These are phyloP conservation scores for Penicillium freii DNA, from an alignment of 2,329 filamentous ascomycete genomes.

Conservation along the genomic window DNA sequence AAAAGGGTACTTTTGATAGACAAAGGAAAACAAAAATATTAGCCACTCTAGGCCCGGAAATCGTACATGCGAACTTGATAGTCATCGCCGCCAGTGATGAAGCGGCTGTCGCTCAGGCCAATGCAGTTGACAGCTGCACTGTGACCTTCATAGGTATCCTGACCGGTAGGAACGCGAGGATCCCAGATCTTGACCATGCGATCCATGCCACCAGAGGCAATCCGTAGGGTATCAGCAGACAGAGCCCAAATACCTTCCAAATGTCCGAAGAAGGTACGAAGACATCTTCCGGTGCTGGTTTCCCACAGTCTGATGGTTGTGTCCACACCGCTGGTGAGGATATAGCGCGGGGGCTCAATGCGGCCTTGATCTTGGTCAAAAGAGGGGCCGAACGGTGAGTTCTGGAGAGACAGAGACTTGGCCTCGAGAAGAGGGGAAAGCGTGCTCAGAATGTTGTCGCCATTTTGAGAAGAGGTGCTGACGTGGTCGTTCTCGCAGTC, in stretches of 20 bases:
- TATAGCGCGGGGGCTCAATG: slow-evolving; percentile 78
- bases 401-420: slow-evolving; percentile 38
- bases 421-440: slow-evolving; percentile 27
- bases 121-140: slow-evolving; percentile 90
- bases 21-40: neutral
- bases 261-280: slow-evolving; percentile 94
- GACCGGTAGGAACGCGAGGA: slow-evolving; percentile 83
- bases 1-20: neutral
- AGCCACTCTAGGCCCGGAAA: slow-evolving; percentile 50
- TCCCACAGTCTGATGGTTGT: slow-evolving; percentile 93
- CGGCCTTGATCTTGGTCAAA: slow-evolving; percentile 63
- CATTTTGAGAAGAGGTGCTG: slow-evolving; percentile 36
- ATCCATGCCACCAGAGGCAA: slow-evolving; percentile 89
- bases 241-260: slow-evolving; percentile 95
- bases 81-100: slow-evolving; percentile 92
- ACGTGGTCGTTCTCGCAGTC: slow-evolving; percentile 58
- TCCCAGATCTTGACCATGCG: slow-evolving; percentile 97
- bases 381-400: slow-evolving; percentile 58
- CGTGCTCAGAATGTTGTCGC: slow-evolving; percentile 24
- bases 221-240: slow-evolving; percentile 79
- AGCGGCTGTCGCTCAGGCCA: slow-evolving; percentile 80
- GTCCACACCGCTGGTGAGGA: slow-evolving; percentile 89
- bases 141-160: slow-evolving; percentile 88
- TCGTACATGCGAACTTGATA: slow-evolving; percentile 84
- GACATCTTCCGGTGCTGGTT: slow-evolving; percentile 72